Percentiles rank a stretch among this genome's conserved stretches.
These are phyloP conservation scores for Benincasa hispida DNA, from an alignment of 306 rosid species.

Conservation along the genomic window DNA sequence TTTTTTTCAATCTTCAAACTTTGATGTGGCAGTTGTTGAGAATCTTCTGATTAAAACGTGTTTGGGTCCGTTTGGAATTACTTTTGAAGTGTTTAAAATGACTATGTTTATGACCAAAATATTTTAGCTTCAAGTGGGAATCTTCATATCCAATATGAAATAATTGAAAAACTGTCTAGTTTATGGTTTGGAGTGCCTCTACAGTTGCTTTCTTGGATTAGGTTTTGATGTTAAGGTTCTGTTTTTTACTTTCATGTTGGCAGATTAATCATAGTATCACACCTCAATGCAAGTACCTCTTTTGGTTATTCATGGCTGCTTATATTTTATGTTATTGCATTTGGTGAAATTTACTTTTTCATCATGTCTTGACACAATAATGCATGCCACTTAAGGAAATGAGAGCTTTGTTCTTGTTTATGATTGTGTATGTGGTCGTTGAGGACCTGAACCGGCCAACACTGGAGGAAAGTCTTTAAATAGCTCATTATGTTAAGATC, in stretches of 20 bases:
- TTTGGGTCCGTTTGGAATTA: neutral
- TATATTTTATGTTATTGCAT: neutral
- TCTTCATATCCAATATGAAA: neutral
- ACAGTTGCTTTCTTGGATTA: neutral
- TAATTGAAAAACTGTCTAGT: neutral
- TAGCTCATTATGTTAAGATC: neutral
- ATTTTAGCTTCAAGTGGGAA: neutral
- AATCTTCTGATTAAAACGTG: neutral
- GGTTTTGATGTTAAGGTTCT: constrained; percentile 15
- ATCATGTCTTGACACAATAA: neutral
- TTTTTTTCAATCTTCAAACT: neutral
- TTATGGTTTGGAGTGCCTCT: neutral
- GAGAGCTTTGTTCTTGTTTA: neutral
- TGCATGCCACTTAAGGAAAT: neutral
- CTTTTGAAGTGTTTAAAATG: neutral
- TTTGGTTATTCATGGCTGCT: neutral
- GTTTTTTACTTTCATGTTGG: constrained; percentile 7
- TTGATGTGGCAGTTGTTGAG: neutral
- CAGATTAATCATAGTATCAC: neutral
- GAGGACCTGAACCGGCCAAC: neutral
- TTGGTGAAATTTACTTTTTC: neutral
- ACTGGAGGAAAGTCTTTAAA: neutral
- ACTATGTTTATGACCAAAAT: neutral
- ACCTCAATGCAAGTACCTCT: neutral
- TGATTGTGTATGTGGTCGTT: neutral